These are phyloP conservation scores for Protomyces lactucae-debilis DNA, from an alignment of 1,139 yeast species.

Conservation along the genomic window DNA sequence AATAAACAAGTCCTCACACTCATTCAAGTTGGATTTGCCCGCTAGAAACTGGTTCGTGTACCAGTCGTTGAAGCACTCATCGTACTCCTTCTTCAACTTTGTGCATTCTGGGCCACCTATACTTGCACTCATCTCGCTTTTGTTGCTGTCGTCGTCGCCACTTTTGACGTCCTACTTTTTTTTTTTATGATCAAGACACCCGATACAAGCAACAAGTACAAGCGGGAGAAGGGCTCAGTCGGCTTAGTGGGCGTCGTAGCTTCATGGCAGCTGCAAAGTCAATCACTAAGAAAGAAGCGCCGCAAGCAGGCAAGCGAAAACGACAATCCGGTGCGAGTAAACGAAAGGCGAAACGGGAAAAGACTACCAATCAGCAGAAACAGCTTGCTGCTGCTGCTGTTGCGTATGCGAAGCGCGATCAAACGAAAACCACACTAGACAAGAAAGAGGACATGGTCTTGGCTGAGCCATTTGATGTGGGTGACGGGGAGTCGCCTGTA, in stretches of 20 bases:
- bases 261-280: background rate
- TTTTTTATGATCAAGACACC: background rate
- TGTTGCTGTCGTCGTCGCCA: background rate
- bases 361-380: background rate
- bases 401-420: background rate
- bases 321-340: background rate
- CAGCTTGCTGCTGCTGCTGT: background rate
- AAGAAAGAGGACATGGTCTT: background rate
- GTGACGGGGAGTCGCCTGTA: background rate
- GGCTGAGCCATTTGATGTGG: background rate
- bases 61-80: slow-evolving; percentile 32
- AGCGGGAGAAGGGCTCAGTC: too few species aligned
- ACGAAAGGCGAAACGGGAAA: background rate
- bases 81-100: slow-evolving; percentile 28
- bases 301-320: background rate
- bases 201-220: background rate
- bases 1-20: slow-evolving; percentile 29
- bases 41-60: slow-evolving; percentile 29
- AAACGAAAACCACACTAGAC: background rate
- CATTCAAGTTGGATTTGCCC: slow-evolving; percentile 26
- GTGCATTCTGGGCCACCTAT: slow-evolving; percentile 29
- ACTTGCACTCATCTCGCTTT: slow-evolving; percentile 23
- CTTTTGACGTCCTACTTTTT: background rate
- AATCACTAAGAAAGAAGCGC: background rate
- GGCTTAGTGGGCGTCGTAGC: too few species aligned